Base-by-base conservation (phyloP, 371 early-diverging fungal species). In the Mortierella sp. region DNA sequence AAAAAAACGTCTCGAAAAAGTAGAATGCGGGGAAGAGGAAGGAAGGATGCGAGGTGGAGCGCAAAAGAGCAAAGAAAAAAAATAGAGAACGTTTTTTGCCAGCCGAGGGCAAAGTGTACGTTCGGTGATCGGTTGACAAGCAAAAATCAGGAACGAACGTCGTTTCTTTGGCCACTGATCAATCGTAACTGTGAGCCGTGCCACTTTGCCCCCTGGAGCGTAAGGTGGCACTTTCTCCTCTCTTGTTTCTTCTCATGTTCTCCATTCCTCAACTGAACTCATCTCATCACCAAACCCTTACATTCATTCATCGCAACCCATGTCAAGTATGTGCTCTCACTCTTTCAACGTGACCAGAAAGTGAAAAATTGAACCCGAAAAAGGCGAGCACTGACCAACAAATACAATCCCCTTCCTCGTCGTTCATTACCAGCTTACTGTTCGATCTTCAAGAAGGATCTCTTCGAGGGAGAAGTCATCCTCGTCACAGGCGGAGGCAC, bases 401-500 rank as follows among this genome's bases (percentile, higher is more conserved):
- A 8, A 46, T 46, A 13, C 13, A 8, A 46, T 9, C 48, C 48
- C 13, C 48, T 46, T 46, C 69, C 14, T 13, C 13, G n/a, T n/a
- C n/a, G n/a, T 19, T 11, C 26, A 54, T 24, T n/a, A 21, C 8
- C 40, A 82, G 82, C 64, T 8, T 88, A 87, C 67, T 69, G 79
- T 26, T 87, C 87, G 14, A 73, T 88, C 51, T 88, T 88, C 75
- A 79, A 73, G 37, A 76, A 83, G n/a, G 87, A 78, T 54, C 83
- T 88, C 14, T 89, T 90, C 75, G 76, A 87, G 46, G 80, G 78
- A 46, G 74, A 87, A 31, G 87, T 89, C 46, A 73, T 78, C 51
- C 85, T 90, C 26, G 78, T 90, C 31, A 89, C 87, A 14, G 87
- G 87, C 48, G 89, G 90, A 44, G 89, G 89, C 54, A 89, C 89